These are phyloP conservation scores for Neofusicoccum cordaticola DNA, from an alignment of 2,329 filamentous ascomycete species.

Conservation along the genomic window DNA sequence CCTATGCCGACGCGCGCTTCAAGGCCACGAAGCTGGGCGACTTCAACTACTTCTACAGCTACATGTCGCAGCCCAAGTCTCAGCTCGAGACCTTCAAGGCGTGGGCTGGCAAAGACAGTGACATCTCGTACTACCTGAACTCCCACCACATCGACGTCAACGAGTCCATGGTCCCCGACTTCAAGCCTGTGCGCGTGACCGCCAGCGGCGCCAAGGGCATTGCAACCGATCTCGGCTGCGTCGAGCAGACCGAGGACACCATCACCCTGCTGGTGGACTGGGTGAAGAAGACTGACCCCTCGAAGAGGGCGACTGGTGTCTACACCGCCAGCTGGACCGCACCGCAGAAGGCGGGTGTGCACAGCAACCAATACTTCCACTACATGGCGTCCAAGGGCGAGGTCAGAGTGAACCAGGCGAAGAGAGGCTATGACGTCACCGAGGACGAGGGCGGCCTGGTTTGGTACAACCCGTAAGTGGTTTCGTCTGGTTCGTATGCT, in stretches of 20 bases:
- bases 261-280: constrained; percentile 89
- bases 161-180: constrained; percentile 86
- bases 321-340: constrained; percentile 96
- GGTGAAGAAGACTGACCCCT: constrained; percentile 67
- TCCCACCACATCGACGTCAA: constrained; percentile 90
- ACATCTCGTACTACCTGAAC: constrained; percentile 96
- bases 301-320: constrained; percentile 76
- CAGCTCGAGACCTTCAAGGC: constrained; percentile 93
- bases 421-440: constrained; percentile 92
- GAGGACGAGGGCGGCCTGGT: constrained; percentile 69
- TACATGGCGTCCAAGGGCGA: constrained; percentile 84
- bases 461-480: constrained; percentile 77
- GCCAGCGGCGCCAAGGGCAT: constrained; percentile 76
- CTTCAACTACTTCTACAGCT: constrained; percentile 98
- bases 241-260: constrained; percentile 81
- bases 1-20: constrained; percentile 82
- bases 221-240: constrained; percentile 75
- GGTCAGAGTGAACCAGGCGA: constrained; percentile 86
- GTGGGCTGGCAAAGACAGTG: constrained; percentile 87
- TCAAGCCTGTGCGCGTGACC: constrained; percentile 73
- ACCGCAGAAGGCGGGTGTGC: constrained; percentile 87
- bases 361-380: constrained; percentile 96
- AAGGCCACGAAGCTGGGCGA: constrained; percentile 76
- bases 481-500: background rate
- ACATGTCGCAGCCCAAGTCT: constrained; percentile 91